A percentile compares a stretch with the other conserved stretches of the same genome.
These are phyloP conservation scores for Cryptosporidium viatorum DNA, from an alignment of 169 alveolate genomes.

Conservation along the genomic window DNA sequence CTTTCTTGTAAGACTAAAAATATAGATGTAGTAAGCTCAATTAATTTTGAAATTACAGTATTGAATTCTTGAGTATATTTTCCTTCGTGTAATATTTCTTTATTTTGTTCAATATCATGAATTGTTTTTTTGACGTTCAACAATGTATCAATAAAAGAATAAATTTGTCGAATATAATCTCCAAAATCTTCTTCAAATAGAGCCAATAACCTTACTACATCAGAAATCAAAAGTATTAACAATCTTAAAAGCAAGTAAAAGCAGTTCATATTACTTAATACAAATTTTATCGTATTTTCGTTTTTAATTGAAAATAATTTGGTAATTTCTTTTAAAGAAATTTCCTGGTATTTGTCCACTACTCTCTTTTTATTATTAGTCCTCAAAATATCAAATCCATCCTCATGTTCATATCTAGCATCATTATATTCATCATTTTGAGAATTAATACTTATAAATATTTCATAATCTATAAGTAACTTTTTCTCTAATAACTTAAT, in stretches of 20 bases:
- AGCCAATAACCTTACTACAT: not conserved
- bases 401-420: not conserved
- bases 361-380: not conserved
- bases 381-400: constrained; percentile 4
- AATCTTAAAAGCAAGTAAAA: not conserved
- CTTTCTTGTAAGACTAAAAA: not conserved
- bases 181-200: not conserved
- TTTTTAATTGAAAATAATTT: not conserved
- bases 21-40: constrained; percentile 14
- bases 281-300: not conserved
- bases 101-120: not conserved
- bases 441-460: not conserved
- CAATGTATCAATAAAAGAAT: not conserved
- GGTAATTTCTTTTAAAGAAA: not conserved
- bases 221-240: constrained; percentile 7
- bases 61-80: not conserved
- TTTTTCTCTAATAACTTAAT: constrained; percentile 5
- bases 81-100: not conserved
- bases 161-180: not conserved
- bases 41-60: not conserved
- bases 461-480: constrained; percentile 11
- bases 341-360: not conserved
- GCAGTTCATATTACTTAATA: not conserved
- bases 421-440: not conserved
- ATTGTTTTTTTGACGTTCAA: not conserved